Conservation (phyloP, 257 asterid species). For the Salvia splendens region DNA sequence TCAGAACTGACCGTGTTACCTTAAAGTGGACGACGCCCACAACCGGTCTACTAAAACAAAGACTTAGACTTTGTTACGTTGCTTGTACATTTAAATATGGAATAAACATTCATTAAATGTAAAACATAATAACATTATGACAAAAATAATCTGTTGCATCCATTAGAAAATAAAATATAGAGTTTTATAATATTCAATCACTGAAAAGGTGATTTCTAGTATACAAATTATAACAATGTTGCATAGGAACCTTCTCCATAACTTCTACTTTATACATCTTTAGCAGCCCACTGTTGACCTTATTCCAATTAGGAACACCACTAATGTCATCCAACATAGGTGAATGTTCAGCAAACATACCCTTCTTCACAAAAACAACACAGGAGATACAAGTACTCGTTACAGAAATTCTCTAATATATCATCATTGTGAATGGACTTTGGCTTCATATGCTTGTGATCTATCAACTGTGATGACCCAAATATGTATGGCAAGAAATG, state of each 20-base stretch:
- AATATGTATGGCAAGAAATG: constrained; percentile 87
- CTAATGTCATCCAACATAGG: constrained; percentile 97
- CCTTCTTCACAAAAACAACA: constrained; percentile 74
- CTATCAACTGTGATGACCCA: constrained; percentile 90
- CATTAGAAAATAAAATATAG: too few relatives aligned
- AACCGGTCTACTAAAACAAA: too few relatives aligned
- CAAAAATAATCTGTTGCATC: too few relatives aligned
- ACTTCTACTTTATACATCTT: constrained; percentile 96
- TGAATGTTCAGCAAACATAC: constrained; percentile 90
- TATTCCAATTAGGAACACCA: constrained; percentile 88
- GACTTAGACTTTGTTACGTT: too few relatives aligned
- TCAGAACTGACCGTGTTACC: too few relatives aligned
- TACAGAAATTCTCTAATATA: constrained; percentile 79
- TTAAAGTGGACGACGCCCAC: too few relatives aligned
- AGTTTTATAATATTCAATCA: too few relatives aligned
- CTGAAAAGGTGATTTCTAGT: too few relatives aligned
- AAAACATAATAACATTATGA: too few relatives aligned
- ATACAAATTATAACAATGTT: too few relatives aligned
- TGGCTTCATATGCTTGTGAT: constrained; percentile 96
- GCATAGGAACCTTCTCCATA: constrained; percentile 96
- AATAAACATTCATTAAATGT: too few relatives aligned
- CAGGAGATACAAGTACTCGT: constrained; percentile 79
- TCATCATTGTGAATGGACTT: constrained; percentile 90
- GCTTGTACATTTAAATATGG: too few relatives aligned
- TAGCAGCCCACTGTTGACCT: constrained; percentile 87